Percentiles rank a stretch among this genome's conserved stretches.
phyloP scores from a whole-genome alignment of 768 basidiomycete genomes.

The Roridomyces roridus region DNA sequence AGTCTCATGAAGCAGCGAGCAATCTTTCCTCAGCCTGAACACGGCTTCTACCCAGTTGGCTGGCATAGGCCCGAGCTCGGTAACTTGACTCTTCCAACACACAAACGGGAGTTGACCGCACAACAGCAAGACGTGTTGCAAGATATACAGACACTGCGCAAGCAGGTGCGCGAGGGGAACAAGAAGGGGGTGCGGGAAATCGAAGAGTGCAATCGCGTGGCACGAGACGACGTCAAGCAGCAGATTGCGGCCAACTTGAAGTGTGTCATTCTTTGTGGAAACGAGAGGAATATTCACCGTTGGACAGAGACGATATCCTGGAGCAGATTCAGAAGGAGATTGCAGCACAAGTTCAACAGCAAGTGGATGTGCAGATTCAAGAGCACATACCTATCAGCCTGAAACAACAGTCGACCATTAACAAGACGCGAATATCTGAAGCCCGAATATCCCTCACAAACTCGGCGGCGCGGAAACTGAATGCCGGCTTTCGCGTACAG shows the following conservation, averaged over 20 bases:
- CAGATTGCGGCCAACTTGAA: constrained; percentile 34
- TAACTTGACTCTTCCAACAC: constrained; percentile 19
- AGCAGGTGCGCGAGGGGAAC: constrained; percentile 36
- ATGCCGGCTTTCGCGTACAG: constrained; percentile 46
- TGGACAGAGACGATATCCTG: constrained; percentile 40
- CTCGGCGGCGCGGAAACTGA: constrained; percentile 56
- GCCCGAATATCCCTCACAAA: constrained; percentile 54
- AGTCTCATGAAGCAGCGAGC: constrained; percentile 30
- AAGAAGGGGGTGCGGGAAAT: constrained; percentile 30
- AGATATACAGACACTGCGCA: constrained; percentile 27
- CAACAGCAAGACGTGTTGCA: constrained; percentile 13
- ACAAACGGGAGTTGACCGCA: background rate
- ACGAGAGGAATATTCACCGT: constrained; percentile 2
- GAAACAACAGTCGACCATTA: constrained; percentile 49
- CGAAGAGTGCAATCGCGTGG: constrained; percentile 22
- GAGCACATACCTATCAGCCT: constrained; percentile 56
- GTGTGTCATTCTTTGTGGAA: constrained; percentile 34
- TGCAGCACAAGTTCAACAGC: constrained; percentile 45
- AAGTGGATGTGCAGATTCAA: constrained; percentile 55
- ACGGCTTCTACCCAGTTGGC: constrained; percentile 36
- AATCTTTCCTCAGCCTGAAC: constrained; percentile 36
- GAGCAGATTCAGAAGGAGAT: constrained; percentile 49
- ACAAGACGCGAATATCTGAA: constrained; percentile 47
- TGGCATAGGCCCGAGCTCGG: constrained; percentile 34
- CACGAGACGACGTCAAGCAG: constrained; percentile 30